Base-by-base conservation (phyloP, 2,329 filamentous ascomycete species). In the Fusarium avenaceum region DNA sequence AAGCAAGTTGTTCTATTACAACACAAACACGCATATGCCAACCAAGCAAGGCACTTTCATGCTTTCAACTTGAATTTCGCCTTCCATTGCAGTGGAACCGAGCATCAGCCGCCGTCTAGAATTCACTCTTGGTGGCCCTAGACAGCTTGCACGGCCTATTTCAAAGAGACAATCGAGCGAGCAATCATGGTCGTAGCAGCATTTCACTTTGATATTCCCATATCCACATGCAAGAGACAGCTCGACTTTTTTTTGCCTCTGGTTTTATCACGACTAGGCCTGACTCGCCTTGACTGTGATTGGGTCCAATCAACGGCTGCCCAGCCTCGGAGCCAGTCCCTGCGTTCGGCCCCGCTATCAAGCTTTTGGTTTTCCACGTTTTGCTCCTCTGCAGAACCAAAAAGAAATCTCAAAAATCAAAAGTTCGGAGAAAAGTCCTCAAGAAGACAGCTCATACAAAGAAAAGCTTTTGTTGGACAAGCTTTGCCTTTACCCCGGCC, bases 201-300 rank as follows among this genome's bases (percentile, higher is more conserved):
- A 38, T 19, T 38, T 60, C 63, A 52, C 63, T 69, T 69, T 74
- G 57, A 64, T 70, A 68, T 69, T 74, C 49, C 70, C 72, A 72
- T 70, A 73, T 67, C 72, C 72, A 72, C 72, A 73, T 67, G 72
- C 68, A 73, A 70, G 45, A 64, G 61, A 54, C 52, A 67, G 49
- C 52, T 60, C 47, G 40, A 47, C 57, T 47, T 63, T 10, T 26
- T 26, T 46, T 63, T 48, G 19, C 35, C 35, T 38, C 35, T 19
- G 35, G 35, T 17, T 38, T 38, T 38, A 38, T 38, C 35, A 38
- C 35, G 17, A 38, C 66, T 35, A 74, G 69, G 64, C 57, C 72
- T 74, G 72, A 74, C 72, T 74, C 72, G 72, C 63, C 66, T 61
- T 61, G 35, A 56, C 57, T 57, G 46, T 73, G 70, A 74, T 74